These are phyloP conservation scores for Aciculosporium take DNA, from an alignment of 2,329 filamentous ascomycete species.

Conservation along the genomic window DNA sequence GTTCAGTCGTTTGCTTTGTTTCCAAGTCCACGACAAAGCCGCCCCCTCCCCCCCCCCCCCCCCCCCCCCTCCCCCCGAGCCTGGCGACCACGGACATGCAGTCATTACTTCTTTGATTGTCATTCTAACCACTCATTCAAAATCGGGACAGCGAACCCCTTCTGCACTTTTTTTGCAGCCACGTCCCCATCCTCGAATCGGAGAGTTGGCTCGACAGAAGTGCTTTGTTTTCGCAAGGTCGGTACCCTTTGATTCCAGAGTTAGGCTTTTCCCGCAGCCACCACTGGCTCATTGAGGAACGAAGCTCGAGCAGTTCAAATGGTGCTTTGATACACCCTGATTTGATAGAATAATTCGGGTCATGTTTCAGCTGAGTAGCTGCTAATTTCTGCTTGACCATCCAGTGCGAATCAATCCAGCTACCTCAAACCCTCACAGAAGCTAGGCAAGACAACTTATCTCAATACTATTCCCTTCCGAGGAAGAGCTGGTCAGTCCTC, in stretches of 20 bases:
- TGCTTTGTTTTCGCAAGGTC: slow-evolving; percentile 10
- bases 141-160: slow-evolving; percentile 6
- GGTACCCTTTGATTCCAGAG: slow-evolving; percentile 6
- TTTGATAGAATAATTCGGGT: background rate
- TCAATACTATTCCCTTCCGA: slow-evolving; percentile 6
- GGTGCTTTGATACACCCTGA: background rate
- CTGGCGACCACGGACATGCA: background rate
- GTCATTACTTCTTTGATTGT: slow-evolving; percentile 1
- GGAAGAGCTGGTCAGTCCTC: slow-evolving; percentile 1
- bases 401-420: background rate
- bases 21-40: background rate
- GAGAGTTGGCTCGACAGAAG: slow-evolving; percentile 7
- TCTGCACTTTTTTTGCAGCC: slow-evolving; percentile 3
- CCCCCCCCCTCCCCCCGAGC: background rate
- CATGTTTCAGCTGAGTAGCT: background rate
- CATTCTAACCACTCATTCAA: slow-evolving; percentile 4
- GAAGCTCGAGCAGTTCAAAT: background rate
- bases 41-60: background rate
- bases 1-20: slow-evolving; percentile 7
- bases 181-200: background rate
- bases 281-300: background rate
- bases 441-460: slow-evolving; percentile 2
- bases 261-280: no score
- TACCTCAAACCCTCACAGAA: background rate
- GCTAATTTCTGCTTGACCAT: background rate